Evolutionary conservation across 345 rosid genomes (phyloP).

Genomic region (Camelina laxa): DNA sequence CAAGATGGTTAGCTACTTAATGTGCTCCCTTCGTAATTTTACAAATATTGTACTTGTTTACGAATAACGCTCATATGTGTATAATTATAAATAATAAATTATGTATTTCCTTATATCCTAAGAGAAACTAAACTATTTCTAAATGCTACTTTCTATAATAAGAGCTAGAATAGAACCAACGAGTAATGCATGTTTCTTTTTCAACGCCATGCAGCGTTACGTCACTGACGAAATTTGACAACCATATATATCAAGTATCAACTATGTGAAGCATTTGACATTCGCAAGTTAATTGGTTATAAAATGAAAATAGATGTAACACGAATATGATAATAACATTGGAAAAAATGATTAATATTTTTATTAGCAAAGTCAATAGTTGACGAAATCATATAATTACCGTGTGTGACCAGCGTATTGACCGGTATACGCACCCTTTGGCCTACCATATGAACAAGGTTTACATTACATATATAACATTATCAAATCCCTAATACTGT

Average conservation of each 20-base stretch:
- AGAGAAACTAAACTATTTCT: constrained; percentile 4
- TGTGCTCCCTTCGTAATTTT: constrained; percentile 1
- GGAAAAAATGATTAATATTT: constrained; percentile 7
- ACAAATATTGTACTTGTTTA: not conserved
- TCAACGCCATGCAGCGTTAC: constrained; percentile 45
- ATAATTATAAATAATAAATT: not conserved
- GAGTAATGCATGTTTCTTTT: constrained; percentile 19
- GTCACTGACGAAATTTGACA: constrained; percentile 37
- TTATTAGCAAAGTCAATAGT: constrained; percentile 37
- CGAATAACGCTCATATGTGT: constrained; percentile 4
- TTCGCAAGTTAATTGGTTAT: constrained; percentile 7
- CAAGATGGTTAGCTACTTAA: not conserved
- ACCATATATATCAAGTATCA: not conserved
- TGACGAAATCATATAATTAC: constrained; percentile 41
- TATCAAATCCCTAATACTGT: constrained; percentile 3
- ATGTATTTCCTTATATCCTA: not conserved
- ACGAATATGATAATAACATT: constrained; percentile 19
- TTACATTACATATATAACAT: constrained; percentile 9
- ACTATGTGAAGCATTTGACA: constrained; percentile 43
- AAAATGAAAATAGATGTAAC: constrained; percentile 17
- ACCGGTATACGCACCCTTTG: constrained; percentile 42
- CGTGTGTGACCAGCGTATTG: constrained; percentile 43
- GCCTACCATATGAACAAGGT: constrained; percentile 37
- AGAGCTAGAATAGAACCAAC: not conserved
- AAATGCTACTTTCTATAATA: too few relatives aligned